Evolutionary conservation across 306 rosid genomes (phyloP).

Genomic region (Rosa multiflora): DNA sequence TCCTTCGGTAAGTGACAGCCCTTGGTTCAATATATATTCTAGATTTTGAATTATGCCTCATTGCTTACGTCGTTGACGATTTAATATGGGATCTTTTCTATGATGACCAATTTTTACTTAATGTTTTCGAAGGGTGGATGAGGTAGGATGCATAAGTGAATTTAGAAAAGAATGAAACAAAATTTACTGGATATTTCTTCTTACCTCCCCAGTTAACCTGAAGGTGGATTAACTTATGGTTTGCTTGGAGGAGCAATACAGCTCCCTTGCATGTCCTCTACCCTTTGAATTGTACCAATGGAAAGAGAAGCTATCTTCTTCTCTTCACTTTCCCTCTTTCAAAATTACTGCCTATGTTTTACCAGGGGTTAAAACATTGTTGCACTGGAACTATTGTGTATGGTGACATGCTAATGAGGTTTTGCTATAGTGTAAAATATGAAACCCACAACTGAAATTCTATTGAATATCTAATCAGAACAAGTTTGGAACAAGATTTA

Average conservation of each 20-base stretch:
- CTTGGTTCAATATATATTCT: conserved; percentile 8
- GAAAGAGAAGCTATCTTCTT: not conserved
- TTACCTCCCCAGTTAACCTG: not conserved
- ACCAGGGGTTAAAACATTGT: not conserved
- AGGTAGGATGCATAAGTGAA: not conserved
- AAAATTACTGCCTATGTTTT: not conserved
- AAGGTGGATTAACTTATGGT: not conserved
- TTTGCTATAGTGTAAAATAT: not conserved
- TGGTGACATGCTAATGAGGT: too few species aligned
- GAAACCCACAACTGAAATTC: too few species aligned
- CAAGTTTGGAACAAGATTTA: not conserved
- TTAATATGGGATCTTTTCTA: not conserved
- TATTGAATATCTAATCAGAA: not conserved
- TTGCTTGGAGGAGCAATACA: not conserved
- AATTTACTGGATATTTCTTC: not conserved
- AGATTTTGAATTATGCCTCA: conserved; percentile 6
- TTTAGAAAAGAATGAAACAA: not conserved
- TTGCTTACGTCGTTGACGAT: not conserved
- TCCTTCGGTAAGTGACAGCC: too few species aligned
- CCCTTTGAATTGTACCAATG: not conserved
- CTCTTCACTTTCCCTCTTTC: not conserved
- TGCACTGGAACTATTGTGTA: not conserved
- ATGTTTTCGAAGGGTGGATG: not conserved
- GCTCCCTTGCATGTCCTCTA: not conserved
- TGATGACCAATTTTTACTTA: not conserved